These are phyloP conservation scores for Fusarium sp. DNA, from an alignment of 2,329 filamentous ascomycete genomes.

Conservation along the genomic window DNA sequence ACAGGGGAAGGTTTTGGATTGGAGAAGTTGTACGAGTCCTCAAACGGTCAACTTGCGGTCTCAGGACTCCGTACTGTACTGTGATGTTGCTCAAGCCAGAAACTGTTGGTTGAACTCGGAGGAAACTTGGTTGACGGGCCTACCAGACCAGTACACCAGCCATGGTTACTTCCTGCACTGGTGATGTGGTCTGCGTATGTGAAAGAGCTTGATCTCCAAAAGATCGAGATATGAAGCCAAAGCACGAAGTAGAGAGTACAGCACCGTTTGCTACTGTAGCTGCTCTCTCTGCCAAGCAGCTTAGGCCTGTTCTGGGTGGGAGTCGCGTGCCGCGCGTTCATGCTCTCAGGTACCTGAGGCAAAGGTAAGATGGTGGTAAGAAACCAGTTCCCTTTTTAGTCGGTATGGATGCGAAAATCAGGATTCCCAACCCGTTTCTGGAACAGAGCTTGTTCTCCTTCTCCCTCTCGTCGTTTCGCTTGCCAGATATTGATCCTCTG, in stretches of 20 bases:
- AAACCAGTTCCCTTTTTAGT: background rate
- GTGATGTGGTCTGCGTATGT: background rate
- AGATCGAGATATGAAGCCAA: background rate
- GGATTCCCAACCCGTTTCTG: constrained; percentile 3
- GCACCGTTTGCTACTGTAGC: constrained; percentile 5
- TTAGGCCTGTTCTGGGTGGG: constrained; percentile 12
- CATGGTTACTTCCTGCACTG: background rate
- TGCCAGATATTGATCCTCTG: background rate
- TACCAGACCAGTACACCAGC: background rate
- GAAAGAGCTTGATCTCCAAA: too few species aligned
- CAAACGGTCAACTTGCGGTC: background rate
- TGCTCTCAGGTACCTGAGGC: constrained; percentile 22
- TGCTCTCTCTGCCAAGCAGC: background rate
- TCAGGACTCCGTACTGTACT: background rate
- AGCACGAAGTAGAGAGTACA: background rate
- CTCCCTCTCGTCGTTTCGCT: background rate
- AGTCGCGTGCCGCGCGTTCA: constrained; percentile 44
- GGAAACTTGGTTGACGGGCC: background rate
- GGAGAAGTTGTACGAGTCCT: constrained; percentile 6
- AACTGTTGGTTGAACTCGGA: background rate
- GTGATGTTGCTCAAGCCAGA: constrained; percentile 3
- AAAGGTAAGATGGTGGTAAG: constrained; percentile 1
- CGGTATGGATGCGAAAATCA: constrained; percentile 6
- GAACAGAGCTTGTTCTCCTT: background rate
- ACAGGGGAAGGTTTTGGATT: constrained; percentile 18